A percentile compares a stretch with the other conserved stretches of the same genome.
These are phyloP conservation scores for Naganishia cerealis DNA, from an alignment of 1,284 basidiomycete genomes.

Conservation along the genomic window DNA sequence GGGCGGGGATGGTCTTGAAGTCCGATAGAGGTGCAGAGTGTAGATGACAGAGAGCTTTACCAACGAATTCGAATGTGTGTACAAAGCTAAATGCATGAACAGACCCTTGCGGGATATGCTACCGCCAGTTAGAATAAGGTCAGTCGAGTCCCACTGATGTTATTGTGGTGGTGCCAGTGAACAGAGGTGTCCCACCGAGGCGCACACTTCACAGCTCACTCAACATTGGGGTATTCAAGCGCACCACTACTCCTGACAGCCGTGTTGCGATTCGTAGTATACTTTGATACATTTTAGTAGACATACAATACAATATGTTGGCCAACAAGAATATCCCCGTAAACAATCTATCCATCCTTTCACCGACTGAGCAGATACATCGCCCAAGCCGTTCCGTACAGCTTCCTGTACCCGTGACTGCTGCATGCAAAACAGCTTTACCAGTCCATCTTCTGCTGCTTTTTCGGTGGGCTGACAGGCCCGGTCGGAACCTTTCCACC, in stretches of 20 bases:
- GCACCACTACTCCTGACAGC: too few relatives aligned
- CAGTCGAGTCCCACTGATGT: too few relatives aligned
- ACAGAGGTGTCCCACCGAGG: too few relatives aligned
- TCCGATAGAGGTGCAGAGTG: neutral
- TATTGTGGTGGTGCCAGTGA: too few relatives aligned
- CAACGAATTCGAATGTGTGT: too few relatives aligned
- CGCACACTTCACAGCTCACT: too few relatives aligned
- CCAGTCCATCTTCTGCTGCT: slow-evolving; percentile 70
- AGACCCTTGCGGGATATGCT: neutral
- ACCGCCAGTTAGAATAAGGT: neutral
- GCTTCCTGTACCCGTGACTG: neutral
- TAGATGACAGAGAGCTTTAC: too few relatives aligned
- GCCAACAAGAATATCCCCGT: neutral
- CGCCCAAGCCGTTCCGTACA: neutral
- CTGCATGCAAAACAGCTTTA: slow-evolving; percentile 47
- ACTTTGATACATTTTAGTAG: slow-evolving; percentile 10
- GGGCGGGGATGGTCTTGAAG: neutral
- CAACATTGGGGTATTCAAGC: too few relatives aligned
- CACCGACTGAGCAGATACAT: neutral
- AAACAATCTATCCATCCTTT: neutral
- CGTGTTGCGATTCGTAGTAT: slow-evolving; percentile 4
- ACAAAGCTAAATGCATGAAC: too few relatives aligned
- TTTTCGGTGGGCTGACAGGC: slow-evolving; percentile 49
- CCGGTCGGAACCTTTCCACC: slow-evolving; percentile 58
- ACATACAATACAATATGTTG: slow-evolving; percentile 2